Conservation (phyloP, 345 rosid species). For the rapeseed (Brassica napus) region DNA sequence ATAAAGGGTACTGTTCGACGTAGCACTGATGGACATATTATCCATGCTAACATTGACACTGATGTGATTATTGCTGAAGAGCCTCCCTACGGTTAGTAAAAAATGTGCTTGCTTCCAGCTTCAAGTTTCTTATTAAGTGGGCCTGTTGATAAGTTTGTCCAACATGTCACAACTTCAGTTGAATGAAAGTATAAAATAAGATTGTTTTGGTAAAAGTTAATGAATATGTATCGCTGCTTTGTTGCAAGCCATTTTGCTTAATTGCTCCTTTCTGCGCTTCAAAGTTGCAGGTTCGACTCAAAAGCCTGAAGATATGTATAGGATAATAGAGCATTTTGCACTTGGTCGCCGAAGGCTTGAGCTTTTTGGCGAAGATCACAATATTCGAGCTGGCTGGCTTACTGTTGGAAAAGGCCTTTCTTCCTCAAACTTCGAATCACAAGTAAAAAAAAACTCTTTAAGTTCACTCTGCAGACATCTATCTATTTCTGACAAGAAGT, state of each 20-base stretch:
- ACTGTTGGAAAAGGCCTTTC: constrained; percentile 89
- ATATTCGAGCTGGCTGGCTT: constrained; percentile 93
- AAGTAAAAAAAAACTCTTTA: constrained; percentile 48
- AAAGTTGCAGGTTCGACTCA: constrained; percentile 77
- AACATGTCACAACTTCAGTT: background rate
- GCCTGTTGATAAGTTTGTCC: constrained; percentile 1
- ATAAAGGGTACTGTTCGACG: constrained; percentile 98
- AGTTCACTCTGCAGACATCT: background rate
- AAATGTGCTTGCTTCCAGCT: constrained; percentile 1
- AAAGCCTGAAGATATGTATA: constrained; percentile 99
- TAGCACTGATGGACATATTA: constrained; percentile 97
- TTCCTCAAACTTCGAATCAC: constrained; percentile 79
- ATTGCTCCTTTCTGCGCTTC: background rate
- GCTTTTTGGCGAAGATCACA: constrained; percentile 97
- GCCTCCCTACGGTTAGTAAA: constrained; percentile 86
- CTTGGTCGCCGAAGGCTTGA: constrained; percentile 97
- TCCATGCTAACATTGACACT: constrained; percentile 97
- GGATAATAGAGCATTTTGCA: constrained; percentile 94
- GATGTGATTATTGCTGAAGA: constrained; percentile 99
- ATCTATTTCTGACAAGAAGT: background rate
- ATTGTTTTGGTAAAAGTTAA: background rate
- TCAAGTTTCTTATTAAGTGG: background rate
- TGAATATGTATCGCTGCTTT: background rate
- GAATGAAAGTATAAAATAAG: background rate
- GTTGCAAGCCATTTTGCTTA: constrained; percentile 1